Evolutionary conservation across 495 filamentous ascomycete species (phyloP).

Genomic region (Aspergillus egyptiacus): DNA sequence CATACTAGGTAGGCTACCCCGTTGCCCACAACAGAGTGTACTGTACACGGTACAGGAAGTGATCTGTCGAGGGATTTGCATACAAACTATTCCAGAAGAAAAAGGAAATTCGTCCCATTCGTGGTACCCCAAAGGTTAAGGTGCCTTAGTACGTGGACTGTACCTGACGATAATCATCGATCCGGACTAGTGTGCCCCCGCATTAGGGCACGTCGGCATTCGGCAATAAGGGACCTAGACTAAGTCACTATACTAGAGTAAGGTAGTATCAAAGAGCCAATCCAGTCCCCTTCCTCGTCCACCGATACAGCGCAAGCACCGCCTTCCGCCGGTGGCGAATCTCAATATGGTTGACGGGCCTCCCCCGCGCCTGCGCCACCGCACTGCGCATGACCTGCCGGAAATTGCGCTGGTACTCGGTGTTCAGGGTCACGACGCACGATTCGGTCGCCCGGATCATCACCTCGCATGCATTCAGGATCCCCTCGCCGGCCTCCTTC

Average conservation of each 20-base stretch:
- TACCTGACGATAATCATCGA: conserved; percentile 8
- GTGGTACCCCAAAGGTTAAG: no score
- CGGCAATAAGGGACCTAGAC: background rate
- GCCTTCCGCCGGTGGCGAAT: conserved; percentile 69
- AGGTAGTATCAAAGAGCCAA: conserved; percentile 60
- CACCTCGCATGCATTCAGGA: conserved; percentile 78
- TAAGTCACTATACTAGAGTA: no score
- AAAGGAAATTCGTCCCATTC: no score
- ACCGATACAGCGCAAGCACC: conserved; percentile 67
- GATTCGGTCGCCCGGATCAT: conserved; percentile 82
- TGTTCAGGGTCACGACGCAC: conserved; percentile 78
- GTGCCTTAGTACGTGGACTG: no score
- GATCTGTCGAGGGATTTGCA: background rate
- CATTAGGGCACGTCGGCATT: background rate
- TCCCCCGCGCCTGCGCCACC: conserved; percentile 68
- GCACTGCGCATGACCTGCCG: conserved; percentile 79
- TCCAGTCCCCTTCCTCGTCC: conserved; percentile 74
- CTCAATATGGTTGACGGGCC: conserved; percentile 69
- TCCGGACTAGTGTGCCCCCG: conserved; percentile 10
- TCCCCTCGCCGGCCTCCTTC: conserved; percentile 70
- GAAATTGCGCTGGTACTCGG: conserved; percentile 82
- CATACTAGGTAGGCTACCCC: no score
- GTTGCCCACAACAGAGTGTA: background rate
- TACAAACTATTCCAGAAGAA: background rate
- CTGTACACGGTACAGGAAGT: background rate